Conservation (phyloP, 1,284 basidiomycete genomes). For the Macrocystidia cucumis region DNA sequence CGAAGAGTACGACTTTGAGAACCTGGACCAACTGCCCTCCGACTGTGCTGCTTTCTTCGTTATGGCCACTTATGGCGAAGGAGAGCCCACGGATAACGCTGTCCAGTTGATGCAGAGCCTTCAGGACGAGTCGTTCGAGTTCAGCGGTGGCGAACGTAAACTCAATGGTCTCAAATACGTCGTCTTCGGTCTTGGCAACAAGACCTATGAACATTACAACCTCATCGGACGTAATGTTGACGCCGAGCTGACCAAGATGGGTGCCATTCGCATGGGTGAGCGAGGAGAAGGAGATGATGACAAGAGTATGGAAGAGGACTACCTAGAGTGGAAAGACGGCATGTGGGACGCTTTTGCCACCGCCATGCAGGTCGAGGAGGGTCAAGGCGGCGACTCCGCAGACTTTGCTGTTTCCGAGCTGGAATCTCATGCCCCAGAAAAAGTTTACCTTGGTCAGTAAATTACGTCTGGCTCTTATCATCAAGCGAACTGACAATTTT, state of each 20-base stretch:
- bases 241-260: slow-evolving; percentile 67
- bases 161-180: slow-evolving; percentile 92
- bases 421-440: slow-evolving; percentile 64
- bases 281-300: slow-evolving; percentile 97
- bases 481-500: too few relatives aligned
- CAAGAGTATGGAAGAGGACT: slow-evolving; percentile 99
- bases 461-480: slow-evolving; percentile 1
- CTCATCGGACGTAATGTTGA: slow-evolving; percentile 83
- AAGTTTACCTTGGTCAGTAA: slow-evolving; percentile 80
- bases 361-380: slow-evolving; percentile 87
- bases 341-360: slow-evolving; percentile 90
- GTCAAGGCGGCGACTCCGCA: slow-evolving; percentile 90
- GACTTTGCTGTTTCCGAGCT: slow-evolving; percentile 92
- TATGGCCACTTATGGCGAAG: slow-evolving; percentile 98
- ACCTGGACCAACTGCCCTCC: slow-evolving; percentile 85
- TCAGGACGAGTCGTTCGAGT: slow-evolving; percentile 80
- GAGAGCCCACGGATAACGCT: slow-evolving; percentile 98
- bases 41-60: slow-evolving; percentile 89
- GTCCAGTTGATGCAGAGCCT: slow-evolving; percentile 92
- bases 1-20: slow-evolving; percentile 97
- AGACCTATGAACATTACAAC: slow-evolving; percentile 96
- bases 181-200: slow-evolving; percentile 92
- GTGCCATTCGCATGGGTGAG: slow-evolving; percentile 83
- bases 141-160: slow-evolving; percentile 71
- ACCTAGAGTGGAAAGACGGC: slow-evolving; percentile 97